Evolutionary conservation across 495 filamentous ascomycete genomes (phyloP).

Genomic region (Aspergillus olivimuriae): DNA sequence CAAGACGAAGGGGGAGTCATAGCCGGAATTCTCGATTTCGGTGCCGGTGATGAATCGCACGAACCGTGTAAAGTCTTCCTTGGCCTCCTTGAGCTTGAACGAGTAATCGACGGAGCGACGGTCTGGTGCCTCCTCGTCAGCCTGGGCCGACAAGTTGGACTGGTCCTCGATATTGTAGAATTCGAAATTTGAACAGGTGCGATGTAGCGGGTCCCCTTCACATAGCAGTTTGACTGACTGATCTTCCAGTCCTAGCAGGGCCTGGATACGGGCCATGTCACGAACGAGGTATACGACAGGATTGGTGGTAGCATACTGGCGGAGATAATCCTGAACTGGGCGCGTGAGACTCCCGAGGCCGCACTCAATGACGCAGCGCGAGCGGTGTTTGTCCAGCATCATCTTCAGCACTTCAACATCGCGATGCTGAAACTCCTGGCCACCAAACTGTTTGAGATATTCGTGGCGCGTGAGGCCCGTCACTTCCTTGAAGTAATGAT

Average conservation of each 20-base stretch:
- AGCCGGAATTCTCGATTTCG: slow-evolving; percentile 45
- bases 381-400: slow-evolving; percentile 58
- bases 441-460: slow-evolving; percentile 57
- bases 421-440: slow-evolving; percentile 56
- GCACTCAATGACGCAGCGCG: slow-evolving; percentile 67
- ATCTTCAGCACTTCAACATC: slow-evolving; percentile 60
- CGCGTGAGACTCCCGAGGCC: slow-evolving; percentile 53
- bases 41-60: slow-evolving; percentile 59
- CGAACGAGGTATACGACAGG: slow-evolving; percentile 71
- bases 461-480: slow-evolving; percentile 60
- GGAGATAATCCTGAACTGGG: slow-evolving; percentile 51
- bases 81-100: slow-evolving; percentile 64
- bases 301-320: slow-evolving; percentile 54
- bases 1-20: slow-evolving; percentile 68
- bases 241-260: slow-evolving; percentile 55
- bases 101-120: slow-evolving; percentile 48
- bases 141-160: slow-evolving; percentile 16
- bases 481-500: slow-evolving; percentile 65
- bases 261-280: slow-evolving; percentile 58
- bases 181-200: slow-evolving; percentile 69
- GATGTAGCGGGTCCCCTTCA: slow-evolving; percentile 47
- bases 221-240: slow-evolving; percentile 45
- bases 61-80: slow-evolving; percentile 68
- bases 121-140: slow-evolving; percentile 32
- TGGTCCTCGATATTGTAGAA: slow-evolving; percentile 66